These are phyloP conservation scores for Nakaseomyces nivariensis DNA, from an alignment of 1,139 yeast genomes.

Conservation along the genomic window DNA sequence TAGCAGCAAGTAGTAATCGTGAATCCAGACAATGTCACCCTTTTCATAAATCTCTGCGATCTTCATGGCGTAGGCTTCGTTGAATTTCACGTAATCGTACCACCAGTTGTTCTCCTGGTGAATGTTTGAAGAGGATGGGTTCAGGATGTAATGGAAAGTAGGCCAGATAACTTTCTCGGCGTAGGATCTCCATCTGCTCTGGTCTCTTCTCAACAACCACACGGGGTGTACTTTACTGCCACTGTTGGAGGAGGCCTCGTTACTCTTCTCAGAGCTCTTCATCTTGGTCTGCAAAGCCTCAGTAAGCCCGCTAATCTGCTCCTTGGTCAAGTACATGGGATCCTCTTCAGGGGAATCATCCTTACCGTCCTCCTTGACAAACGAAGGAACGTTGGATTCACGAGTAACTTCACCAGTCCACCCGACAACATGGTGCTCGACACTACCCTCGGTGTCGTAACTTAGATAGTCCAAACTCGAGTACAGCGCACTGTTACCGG, in stretches of 20 bases:
- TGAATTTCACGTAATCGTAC: conserved; percentile 83
- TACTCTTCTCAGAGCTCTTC: conserved; percentile 26
- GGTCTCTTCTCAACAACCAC: conserved; percentile 69
- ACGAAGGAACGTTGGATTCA: not conserved
- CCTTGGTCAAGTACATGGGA: conserved; percentile 50
- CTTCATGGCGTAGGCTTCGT: conserved; percentile 79
- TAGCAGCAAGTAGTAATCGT: conserved; percentile 78
- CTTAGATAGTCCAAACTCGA: conserved; percentile 60
- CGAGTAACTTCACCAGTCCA: conserved; percentile 83
- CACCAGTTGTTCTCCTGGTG: conserved; percentile 69
- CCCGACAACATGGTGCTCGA: conserved; percentile 84
- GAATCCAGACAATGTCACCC: conserved; percentile 93
- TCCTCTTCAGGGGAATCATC: conserved; percentile 36
- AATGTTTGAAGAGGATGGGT: conserved; percentile 54
- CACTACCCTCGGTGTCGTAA: conserved; percentile 46
- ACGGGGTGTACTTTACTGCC: conserved; percentile 63
- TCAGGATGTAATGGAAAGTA: conserved; percentile 82
- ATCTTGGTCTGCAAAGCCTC: conserved; percentile 15
- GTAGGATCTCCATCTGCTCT: conserved; percentile 69
- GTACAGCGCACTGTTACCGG: conserved; percentile 81
- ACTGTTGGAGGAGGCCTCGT: conserved; percentile 30
- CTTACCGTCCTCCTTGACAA: conserved; percentile 8
- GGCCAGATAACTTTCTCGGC: conserved; percentile 95
- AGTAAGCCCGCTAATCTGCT: conserved; percentile 38
- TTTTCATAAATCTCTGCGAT: conserved; percentile 65